phyloP scores from a whole-genome alignment of 345 rosid genomes.

The Syzygium jambos region DNA sequence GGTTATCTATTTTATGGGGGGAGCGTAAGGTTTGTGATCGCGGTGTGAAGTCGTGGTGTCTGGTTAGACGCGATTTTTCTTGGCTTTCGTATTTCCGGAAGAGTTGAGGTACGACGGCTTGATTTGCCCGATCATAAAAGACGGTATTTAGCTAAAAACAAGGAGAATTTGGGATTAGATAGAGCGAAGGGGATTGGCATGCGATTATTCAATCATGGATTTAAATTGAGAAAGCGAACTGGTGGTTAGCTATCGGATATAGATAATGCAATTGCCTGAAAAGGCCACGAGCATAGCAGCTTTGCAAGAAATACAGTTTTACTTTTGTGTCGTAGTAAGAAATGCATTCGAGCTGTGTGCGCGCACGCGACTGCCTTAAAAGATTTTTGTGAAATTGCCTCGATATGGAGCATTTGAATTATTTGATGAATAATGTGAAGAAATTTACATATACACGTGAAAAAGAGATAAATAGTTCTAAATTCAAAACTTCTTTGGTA shows the following conservation, averaged over 20 bases:
- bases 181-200: background rate
- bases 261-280: background rate
- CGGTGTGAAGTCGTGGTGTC: fast-evolving
- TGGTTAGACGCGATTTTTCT: background rate
- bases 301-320: background rate
- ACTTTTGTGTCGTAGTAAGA: background rate
- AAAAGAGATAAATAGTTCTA: background rate
- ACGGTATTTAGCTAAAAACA: background rate
- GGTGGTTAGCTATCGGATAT: background rate
- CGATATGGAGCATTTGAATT: background rate
- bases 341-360: fast-evolving
- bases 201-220: background rate
- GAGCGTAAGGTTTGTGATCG: background rate
- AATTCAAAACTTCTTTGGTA: background rate
- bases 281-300: background rate
- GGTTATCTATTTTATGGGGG: too few relatives aligned
- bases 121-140: background rate
- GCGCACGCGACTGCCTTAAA: background rate
- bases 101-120: background rate
- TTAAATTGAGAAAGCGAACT: background rate
- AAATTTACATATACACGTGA: fast-evolving
- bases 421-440: background rate
- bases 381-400: background rate
- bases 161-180: background rate
- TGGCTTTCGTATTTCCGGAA: background rate